Evolutionary conservation across 148 eudicot species (phyloP).

Genomic region (Dianthus caryophyllus): DNA sequence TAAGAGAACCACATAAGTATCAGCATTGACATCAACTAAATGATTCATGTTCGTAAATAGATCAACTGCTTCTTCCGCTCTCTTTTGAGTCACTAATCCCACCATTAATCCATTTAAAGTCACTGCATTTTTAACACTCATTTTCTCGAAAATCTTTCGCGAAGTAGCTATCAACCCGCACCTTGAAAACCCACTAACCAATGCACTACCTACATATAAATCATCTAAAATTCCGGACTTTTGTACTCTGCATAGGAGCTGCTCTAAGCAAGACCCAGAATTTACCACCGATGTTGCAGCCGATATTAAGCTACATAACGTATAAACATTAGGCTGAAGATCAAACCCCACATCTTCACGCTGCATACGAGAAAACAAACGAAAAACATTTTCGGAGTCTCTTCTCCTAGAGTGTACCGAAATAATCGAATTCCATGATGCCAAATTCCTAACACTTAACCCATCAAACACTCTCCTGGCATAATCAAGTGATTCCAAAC

Average conservation of each 20-base stretch:
- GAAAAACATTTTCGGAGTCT: slow-evolving; percentile 41
- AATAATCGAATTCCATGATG: slow-evolving; percentile 78
- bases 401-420: slow-evolving; percentile 63
- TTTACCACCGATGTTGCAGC: slow-evolving; percentile 40
- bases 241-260: slow-evolving; percentile 45
- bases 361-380: slow-evolving; percentile 56
- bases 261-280: slow-evolving; percentile 39
- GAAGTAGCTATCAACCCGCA: slow-evolving; percentile 49
- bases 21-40: slow-evolving; percentile 43
- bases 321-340: slow-evolving; percentile 53
- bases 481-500: slow-evolving; percentile 32
- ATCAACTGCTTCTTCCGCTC: slow-evolving; percentile 56
- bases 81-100: slow-evolving; percentile 63
- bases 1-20: slow-evolving; percentile 63
- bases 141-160: slow-evolving; percentile 44
- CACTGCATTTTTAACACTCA: slow-evolving; percentile 61
- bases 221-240: slow-evolving; percentile 56
- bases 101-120: slow-evolving; percentile 74
- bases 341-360: slow-evolving; percentile 30
- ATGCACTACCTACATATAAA: slow-evolving; percentile 75
- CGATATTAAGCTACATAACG: slow-evolving; percentile 61
- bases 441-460: slow-evolving; percentile 36
- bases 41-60: slow-evolving; percentile 46
- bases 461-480: slow-evolving; percentile 53
- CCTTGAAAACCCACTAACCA: slow-evolving; percentile 70